These are phyloP conservation scores for Acorus calamus DNA, from an alignment of 106 monocot species.

Conservation along the genomic window DNA sequence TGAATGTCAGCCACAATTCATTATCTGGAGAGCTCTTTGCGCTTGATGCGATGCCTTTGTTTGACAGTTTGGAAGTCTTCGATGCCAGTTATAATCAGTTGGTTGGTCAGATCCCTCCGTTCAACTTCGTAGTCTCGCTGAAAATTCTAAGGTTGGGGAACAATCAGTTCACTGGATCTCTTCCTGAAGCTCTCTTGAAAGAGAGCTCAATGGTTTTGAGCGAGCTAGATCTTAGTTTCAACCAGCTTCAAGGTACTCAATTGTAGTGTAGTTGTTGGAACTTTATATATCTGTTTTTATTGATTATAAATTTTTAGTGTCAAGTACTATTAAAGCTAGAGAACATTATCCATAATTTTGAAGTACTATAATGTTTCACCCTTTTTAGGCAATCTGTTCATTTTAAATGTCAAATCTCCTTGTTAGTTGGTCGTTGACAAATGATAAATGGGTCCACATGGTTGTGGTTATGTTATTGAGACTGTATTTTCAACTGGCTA, in stretches of 20 bases:
- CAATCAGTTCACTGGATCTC: slow-evolving; percentile 56
- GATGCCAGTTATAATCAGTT: slow-evolving; percentile 64
- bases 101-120: slow-evolving; percentile 44
- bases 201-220: slow-evolving; percentile 47
- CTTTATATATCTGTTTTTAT: too few species aligned
- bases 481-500: too few species aligned
- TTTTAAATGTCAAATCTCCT: too few species aligned
- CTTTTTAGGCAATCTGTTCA: too few species aligned
- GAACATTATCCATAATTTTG: too few species aligned
- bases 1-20: slow-evolving; percentile 62
- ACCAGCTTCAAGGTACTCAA: slow-evolving; percentile 55
- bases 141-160: slow-evolving; percentile 33
- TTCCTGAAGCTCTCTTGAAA: slow-evolving; percentile 54
- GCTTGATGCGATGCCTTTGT: slow-evolving; percentile 32
- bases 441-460: too few species aligned
- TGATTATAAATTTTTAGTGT: too few species aligned
- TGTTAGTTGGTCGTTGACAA: too few species aligned
- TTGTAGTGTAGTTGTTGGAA: neutral
- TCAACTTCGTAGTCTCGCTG: slow-evolving; percentile 59
- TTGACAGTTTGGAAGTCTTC: slow-evolving; percentile 67
- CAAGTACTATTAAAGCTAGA: too few species aligned
- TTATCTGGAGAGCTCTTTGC: slow-evolving; percentile 52
- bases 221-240: slow-evolving; percentile 71
- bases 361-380: too few species aligned
- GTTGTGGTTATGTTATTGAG: too few species aligned